Base-by-base conservation (phyloP, 345 rosid genomes). In the Eucalyptus rudis region DNA sequence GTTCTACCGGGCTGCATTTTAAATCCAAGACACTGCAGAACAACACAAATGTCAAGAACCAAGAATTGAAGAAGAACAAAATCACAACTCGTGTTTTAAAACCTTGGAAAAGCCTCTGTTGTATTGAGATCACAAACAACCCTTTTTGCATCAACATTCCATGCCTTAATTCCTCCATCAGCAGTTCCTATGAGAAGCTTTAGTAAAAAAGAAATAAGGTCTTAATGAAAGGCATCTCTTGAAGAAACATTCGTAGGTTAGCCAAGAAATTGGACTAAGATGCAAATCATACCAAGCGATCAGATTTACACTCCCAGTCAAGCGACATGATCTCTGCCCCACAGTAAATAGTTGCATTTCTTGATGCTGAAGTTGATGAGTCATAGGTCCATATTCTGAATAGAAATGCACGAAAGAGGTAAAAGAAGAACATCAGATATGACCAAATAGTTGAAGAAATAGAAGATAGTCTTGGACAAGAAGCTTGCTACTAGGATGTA, bases 141-240 rank as follows among this genome's bases (percentile, higher is more conserved):
- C 89, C 97, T 93, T 91, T 95, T 95, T 89, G 97, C 96, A 88
- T 94, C 97, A 91, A 93, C 97, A 89, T 94, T 95, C 96, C 97
- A 95, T 44, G 96, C 97, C 91, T 95, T 94, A 88, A 95, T 93
- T 84, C 97, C 96, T 56, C 97, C 97, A 94, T 95, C 93, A 86
- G 95, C 96, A 51, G 97, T 95, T 89, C 97, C 97, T 89, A 95
- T 94, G 87, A 95, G 96, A 90, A 95, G 97, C 97, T 95, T 92
- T 89, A 52, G 86, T 88, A 90, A 88, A 90, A 90, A 91, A 64
- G 90, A 90, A 90, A 62, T 49, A 90, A 56, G 86, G 68, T 36
- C 45, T 90, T 83, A 93, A 87, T 87, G 87, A 43, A 49, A 87
- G 50, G 90, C 76, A 71, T 80, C 88, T 44, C 44, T 76, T 76